Conservation (phyloP, 306 rosid genomes). For the Oemleria cerasiformis region DNA sequence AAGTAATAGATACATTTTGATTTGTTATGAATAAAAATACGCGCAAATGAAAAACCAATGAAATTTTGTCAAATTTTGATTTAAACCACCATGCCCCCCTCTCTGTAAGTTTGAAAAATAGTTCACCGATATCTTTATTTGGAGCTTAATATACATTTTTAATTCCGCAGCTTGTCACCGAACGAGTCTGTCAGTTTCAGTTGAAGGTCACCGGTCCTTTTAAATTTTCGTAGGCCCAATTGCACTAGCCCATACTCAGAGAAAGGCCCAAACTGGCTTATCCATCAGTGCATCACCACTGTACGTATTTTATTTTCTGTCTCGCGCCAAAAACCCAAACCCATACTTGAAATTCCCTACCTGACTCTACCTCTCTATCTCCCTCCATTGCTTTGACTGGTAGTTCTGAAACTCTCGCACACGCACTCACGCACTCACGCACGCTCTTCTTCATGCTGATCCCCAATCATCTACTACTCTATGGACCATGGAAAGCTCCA, state of each 20-base stretch:
- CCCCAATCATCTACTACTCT: slow-evolving; percentile 12
- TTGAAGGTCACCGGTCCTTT: too few relatives aligned
- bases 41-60: too few relatives aligned
- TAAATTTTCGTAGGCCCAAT: neutral
- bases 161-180: too few relatives aligned
- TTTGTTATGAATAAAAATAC: too few relatives aligned
- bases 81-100: too few relatives aligned
- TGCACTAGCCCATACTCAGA: neutral
- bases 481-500: slow-evolving; percentile 42
- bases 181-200: too few relatives aligned
- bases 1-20: too few relatives aligned
- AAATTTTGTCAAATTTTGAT: too few relatives aligned
- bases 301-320: too few relatives aligned
- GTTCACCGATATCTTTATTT: too few relatives aligned
- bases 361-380: neutral
- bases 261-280: neutral
- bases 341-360: neutral
- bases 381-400: slow-evolving; percentile 42
- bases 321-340: slow-evolving; percentile 1
- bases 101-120: too few relatives aligned
- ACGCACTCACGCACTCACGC: slow-evolving; percentile 1
- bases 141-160: too few relatives aligned
- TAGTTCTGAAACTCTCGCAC: slow-evolving; percentile 33
- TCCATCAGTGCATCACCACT: neutral
- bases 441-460: slow-evolving; percentile 27